phyloP scores from a whole-genome alignment of 176 grass and related monocot species.

The Eragrostis nindensis region DNA sequence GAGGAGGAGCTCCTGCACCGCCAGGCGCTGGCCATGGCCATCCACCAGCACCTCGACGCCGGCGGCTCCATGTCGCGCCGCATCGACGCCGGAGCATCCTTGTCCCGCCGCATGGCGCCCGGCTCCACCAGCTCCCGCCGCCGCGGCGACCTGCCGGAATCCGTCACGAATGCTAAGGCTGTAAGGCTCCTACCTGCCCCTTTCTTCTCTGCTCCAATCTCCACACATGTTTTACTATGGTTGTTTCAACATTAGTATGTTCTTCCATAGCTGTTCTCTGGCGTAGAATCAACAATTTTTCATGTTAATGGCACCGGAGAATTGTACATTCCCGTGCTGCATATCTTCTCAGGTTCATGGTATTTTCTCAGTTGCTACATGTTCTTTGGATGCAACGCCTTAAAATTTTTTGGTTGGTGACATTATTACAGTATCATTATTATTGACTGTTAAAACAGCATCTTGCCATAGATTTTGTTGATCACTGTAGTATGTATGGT shows the following conservation, averaged over 20 bases:
- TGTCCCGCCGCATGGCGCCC: constrained; percentile 56
- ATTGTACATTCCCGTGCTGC: neutral
- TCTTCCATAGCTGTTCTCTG: constrained; percentile 19
- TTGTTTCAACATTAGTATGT: neutral
- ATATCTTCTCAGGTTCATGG: neutral
- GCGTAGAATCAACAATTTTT: neutral
- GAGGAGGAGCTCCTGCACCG: constrained; percentile 94
- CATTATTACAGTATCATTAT: constrained; percentile 10
- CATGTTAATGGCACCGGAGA: neutral
- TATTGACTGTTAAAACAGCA: neutral
- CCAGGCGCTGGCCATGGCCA: constrained; percentile 92
- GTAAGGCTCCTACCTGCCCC: constrained; percentile 32
- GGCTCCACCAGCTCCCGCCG: constrained; percentile 85
- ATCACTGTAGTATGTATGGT: constrained; percentile 30
- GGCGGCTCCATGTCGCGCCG: constrained; percentile 86
- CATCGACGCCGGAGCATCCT: constrained; percentile 57
- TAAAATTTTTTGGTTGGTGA: neutral
- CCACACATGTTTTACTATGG: neutral
- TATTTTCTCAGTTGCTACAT: neutral
- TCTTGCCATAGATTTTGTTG: constrained; percentile 9
- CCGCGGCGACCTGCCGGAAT: constrained; percentile 76
- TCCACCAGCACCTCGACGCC: constrained; percentile 92
- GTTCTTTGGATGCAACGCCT: constrained; percentile 17
- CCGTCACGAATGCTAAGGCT: constrained; percentile 60
- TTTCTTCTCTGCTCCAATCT: constrained; percentile 19